Evolutionary conservation across 805 yeast genomes (phyloP).

Genomic region (Yarrowia deformans): DNA sequence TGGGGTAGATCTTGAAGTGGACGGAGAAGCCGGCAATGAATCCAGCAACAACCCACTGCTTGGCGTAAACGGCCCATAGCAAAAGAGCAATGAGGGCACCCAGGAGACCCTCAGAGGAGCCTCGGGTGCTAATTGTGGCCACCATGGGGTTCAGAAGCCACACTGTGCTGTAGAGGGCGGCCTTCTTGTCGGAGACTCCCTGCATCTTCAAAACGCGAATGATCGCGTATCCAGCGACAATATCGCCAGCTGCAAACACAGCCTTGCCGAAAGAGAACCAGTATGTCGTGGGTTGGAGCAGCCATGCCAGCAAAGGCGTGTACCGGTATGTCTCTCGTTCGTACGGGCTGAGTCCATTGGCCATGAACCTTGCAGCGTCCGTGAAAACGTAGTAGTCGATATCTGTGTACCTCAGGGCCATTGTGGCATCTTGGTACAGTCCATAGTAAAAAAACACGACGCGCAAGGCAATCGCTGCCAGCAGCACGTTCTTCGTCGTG

Average conservation of each 20-base stretch:
- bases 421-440: constrained; percentile 78
- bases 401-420: constrained; percentile 88
- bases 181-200: constrained; percentile 49
- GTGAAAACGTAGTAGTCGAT: constrained; percentile 93
- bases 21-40: constrained; percentile 75
- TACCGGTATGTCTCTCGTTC: constrained; percentile 87
- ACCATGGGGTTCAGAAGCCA: constrained; percentile 98
- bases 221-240: constrained; percentile 76
- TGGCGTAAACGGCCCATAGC: constrained; percentile 55
- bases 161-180: constrained; percentile 60
- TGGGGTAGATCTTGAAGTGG: constrained; percentile 91
- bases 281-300: constrained; percentile 70
- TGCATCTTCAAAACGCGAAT: constrained; percentile 53
- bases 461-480: constrained; percentile 53
- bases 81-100: constrained; percentile 75
- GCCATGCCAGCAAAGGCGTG: constrained; percentile 89
- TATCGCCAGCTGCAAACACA: constrained; percentile 77
- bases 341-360: constrained; percentile 68
- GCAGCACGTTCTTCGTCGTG: constrained; percentile 44
- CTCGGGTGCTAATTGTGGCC: constrained; percentile 87
- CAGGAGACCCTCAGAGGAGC: constrained; percentile 88
- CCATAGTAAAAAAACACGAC: constrained; percentile 78
- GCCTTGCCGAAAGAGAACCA: constrained; percentile 73
- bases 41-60: constrained; percentile 53
- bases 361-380: constrained; percentile 83